Conservation (phyloP, 805 yeast genomes). For the Pichia gijzeniarum region DNA sequence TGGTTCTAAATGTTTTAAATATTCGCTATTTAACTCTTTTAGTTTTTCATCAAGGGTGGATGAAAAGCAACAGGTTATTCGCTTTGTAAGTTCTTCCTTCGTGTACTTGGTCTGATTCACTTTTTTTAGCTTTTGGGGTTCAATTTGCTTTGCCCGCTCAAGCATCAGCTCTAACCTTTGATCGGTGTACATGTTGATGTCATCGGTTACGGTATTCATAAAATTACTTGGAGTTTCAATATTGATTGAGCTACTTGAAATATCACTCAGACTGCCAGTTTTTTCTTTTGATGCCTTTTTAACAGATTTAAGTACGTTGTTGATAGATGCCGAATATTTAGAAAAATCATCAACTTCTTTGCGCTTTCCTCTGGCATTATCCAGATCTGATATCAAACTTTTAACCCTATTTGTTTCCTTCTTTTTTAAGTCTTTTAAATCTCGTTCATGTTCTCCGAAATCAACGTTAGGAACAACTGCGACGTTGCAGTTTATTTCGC, state of each 20-base stretch:
- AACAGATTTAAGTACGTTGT: not conserved
- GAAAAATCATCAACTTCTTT: not conserved
- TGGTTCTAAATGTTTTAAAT: not conserved
- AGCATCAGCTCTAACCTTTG: constrained; percentile 20
- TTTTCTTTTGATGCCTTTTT: not conserved
- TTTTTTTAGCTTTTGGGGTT: constrained; percentile 19
- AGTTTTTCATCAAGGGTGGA: constrained; percentile 1
- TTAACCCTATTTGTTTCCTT: not conserved
- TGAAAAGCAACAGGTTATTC: constrained; percentile 33
- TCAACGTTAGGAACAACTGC: not conserved
- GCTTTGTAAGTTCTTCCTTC: constrained; percentile 44
- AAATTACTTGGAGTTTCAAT: not conserved
- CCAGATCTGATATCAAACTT: constrained; percentile 4
- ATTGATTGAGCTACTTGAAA: not conserved
- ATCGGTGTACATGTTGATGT: constrained; percentile 8
- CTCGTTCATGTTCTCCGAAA: not conserved
- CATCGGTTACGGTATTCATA: constrained; percentile 6
- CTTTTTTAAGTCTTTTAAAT: not conserved
- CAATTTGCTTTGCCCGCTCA: constrained; percentile 15
- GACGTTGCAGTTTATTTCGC: not conserved
- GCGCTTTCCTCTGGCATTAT: not conserved
- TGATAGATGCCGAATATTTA: not conserved
- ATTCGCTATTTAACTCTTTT: not conserved
- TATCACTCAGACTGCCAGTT: not conserved
- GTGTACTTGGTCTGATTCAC: constrained; percentile 35